These are phyloP conservation scores for Malassezia pachydermatis DNA, from an alignment of 1,284 basidiomycete species.

Conservation along the genomic window DNA sequence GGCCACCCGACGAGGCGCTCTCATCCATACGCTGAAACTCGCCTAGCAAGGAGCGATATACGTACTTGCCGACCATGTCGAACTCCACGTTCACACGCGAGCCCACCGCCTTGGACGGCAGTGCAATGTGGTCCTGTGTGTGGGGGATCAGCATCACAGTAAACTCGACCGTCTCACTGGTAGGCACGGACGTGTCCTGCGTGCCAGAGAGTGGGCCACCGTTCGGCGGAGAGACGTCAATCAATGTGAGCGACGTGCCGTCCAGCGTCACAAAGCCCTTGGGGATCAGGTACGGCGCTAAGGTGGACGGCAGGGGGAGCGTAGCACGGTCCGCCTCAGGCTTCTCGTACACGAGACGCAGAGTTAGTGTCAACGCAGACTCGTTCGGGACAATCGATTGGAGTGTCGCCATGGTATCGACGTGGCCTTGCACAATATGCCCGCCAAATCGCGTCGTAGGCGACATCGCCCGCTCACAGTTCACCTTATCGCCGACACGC, in stretches of 20 bases:
- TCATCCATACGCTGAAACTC: constrained; percentile 8
- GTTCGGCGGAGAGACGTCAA: constrained; percentile 54
- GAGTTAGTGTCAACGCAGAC: constrained; percentile 68
- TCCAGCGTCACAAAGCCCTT: constrained; percentile 95
- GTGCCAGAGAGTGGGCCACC: constrained; percentile 25
- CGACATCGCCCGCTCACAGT: constrained; percentile 87
- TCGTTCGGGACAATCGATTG: constrained; percentile 61
- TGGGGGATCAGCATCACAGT: constrained; percentile 47
- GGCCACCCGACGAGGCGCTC: not conserved
- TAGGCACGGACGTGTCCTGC: constrained; percentile 1
- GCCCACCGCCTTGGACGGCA: constrained; percentile 39
- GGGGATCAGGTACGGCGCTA: constrained; percentile 76
- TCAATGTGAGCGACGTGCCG: constrained; percentile 85
- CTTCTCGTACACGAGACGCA: constrained; percentile 54
- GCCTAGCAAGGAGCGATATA: constrained; percentile 23
- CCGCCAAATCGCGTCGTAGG: constrained; percentile 86
- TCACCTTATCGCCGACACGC: constrained; percentile 67
- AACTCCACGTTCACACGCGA: constrained; percentile 45
- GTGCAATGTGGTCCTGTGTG: constrained; percentile 43
- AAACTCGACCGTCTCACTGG: constrained; percentile 41
- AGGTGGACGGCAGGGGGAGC: constrained; percentile 58
- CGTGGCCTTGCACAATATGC: constrained; percentile 75
- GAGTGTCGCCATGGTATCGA: constrained; percentile 65
- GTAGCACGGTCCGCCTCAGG: constrained; percentile 11
- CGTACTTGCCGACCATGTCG: constrained; percentile 48